phyloP scores from a whole-genome alignment of 257 asterid species.

The Solanum medicagineum region DNA sequence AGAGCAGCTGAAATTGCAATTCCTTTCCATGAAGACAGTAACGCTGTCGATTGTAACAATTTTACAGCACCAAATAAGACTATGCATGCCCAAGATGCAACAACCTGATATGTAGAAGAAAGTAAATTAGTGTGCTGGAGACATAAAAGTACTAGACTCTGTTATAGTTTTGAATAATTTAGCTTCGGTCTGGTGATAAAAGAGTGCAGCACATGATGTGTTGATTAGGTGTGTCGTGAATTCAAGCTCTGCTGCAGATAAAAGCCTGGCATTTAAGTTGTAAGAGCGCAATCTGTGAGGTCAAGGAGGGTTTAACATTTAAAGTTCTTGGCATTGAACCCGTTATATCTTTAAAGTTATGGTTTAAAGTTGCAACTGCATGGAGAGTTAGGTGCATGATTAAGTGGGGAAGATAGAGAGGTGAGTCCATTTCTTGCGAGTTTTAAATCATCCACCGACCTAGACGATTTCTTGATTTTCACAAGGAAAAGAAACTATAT shows the following conservation, averaged over 20 bases:
- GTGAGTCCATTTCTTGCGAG: background rate
- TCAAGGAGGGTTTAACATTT: too few relatives aligned
- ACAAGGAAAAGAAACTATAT: background rate
- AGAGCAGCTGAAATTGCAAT: slow-evolving; percentile 35
- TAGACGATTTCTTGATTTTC: background rate
- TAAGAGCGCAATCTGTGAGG: too few relatives aligned
- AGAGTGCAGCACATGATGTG: background rate
- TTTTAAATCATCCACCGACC: background rate
- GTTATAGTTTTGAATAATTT: background rate
- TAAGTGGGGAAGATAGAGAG: background rate
- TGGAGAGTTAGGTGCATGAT: background rate
- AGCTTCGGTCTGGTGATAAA: background rate
- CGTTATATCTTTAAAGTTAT: too few relatives aligned
- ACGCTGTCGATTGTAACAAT: slow-evolving; percentile 46
- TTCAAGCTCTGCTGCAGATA: background rate
- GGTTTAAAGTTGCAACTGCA: too few relatives aligned
- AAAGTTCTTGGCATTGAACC: too few relatives aligned
- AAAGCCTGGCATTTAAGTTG: background rate
- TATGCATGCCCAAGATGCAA: slow-evolving; percentile 56
- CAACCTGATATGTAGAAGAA: slow-evolving; percentile 43
- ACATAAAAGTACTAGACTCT: background rate
- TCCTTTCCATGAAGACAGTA: slow-evolving; percentile 88
- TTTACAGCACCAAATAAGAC: slow-evolving; percentile 39
- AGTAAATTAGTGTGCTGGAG: background rate
- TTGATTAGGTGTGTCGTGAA: background rate